Evolutionary conservation across 2,329 filamentous ascomycete species (phyloP), one percentile per base, ranked within the genome.

Genomic region (Fusarium stilboides): DNA sequence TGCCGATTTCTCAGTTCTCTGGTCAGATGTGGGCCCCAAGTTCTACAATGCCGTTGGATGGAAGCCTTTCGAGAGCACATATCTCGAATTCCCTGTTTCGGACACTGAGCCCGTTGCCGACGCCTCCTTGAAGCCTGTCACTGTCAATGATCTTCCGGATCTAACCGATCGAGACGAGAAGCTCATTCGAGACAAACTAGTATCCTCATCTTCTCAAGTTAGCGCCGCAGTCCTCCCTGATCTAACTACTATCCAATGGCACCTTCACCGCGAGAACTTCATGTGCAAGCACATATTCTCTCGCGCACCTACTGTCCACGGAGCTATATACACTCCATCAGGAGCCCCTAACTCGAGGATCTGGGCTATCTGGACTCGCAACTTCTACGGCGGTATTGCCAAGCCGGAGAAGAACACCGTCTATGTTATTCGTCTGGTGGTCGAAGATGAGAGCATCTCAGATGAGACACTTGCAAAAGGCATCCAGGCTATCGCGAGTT

Each of bases 21-120:
- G 90, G 79, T 97, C 94, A 10, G 93, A 97, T 74, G 94, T 97
- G 68, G 93, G 94, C 20, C 92, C 93, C 83, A 82, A 83, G 39
- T 98, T 94, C 80, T 98, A 98, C 80, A 87, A 91, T 5, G 85
- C 84, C 33, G 85, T 89, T 68, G 94, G 94, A 45, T 98, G 94
- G 94, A 85, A 88, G 49, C 85, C 89, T 0, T 94, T 91, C 73
- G 84, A 87, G 20, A 95, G 92, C 61, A 84, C 86, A 2, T 94
- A 97, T 77, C 84, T 97, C 43, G 84, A 86, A 33, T 86, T 97
- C 57, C 80, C 77, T 5, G 74, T 70, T 12, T 58, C 59, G 22
- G 73, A 77, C 44, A 61, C 81, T 58, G 70, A 73, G 7, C 66
- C 76, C 2, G 69, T 76, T 14, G 39, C 63, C 8, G 71, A 67